Base-by-base conservation (phyloP, 352 stramenopile genomes). In the Globisporangium parvum region DNA sequence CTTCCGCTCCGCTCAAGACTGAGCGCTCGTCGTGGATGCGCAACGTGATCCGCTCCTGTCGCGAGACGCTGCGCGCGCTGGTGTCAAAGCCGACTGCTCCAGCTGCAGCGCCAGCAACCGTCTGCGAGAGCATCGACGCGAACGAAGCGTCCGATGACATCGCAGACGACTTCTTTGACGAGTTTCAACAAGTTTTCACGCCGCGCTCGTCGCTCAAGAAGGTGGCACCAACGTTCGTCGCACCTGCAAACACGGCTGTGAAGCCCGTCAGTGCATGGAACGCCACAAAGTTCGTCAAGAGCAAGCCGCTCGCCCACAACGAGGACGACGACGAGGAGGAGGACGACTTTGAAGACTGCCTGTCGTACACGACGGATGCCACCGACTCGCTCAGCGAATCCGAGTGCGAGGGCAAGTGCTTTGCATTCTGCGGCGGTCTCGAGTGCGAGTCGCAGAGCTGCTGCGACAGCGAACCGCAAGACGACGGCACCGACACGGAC, bases 311-410 rank as follows among this genome's bases (percentile, higher is more conserved):
- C 23, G 8, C n/a, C 17, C 18, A 14, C 41, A 47, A 48, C 41
- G 60, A 66, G 2, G 28, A 54, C n/a, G 18, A 48, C 20, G 51
- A 55, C 18, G 37, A 49, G 21, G 51, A 47, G 18, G 35, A 58
- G 6, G 57, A 54, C 0, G 50, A 67, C 44, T 57, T 66, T 23
- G 65, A 72, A 31, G 71, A 85, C 61, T 70, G 51, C 47, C 52
- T 63, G 37, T 85, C 75, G 10, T 75, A 51, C 57, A 77, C 71
- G 21, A 82, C 71, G 11, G 77, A 88, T 28, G 60, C 58, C 23
- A 81, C 75, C 0, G 77, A 88, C 8, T 45, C 69, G 46, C 65
- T 77, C 21, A 86, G 60, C 24, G 71, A 85, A 26, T 54, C 33
- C n/a, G 69, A 70, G 50, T 57, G 41, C 28, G 57, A 57, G 42